Evolutionary conservation across 768 basidiomycete genomes (phyloP), one percentile per base, ranked within the genome.

Genomic region (Imleria badia): DNA sequence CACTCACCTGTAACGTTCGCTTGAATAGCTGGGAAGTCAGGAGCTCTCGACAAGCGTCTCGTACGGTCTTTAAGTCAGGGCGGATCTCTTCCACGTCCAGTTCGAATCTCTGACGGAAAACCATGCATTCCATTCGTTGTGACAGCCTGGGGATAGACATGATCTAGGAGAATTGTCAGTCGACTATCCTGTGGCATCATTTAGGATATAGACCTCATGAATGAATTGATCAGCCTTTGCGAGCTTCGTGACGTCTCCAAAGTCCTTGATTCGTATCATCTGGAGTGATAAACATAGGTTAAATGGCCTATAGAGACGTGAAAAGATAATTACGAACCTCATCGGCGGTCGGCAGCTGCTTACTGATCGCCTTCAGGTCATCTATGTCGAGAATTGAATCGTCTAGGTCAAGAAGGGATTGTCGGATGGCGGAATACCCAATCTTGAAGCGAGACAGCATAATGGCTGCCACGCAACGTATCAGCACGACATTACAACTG

Each of bases 181-280:
- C 3, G 30, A 17, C 31, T 22, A 20, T 36, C 6, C 12, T 5
- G 9, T 12, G 29, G 54, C 33, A 5, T 17, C 10, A n/a, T 15
- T 41, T 10, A 17, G 7, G n/a, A 13, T 10, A 63, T 74, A 48
- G 51, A 91, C 91, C 78, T 91, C 81, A 54, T 73, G 73, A 62
- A 94, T 88, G 70, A 89, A 95, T 63, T 86, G 87, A 64, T 98
- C 94, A 17, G 91, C 85, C 54, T 88, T 87, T 5, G 91, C 83
- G 10, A 96, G 78, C 63, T 86, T 89, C 39, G 77, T 75, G 13
- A 88, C 73, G 54, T 94, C 87, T 3, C 79, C 84, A 64, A 88
- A 91, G 26, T 81, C 81, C 54, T 79, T 83, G 39, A 96, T 78
- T 13, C 85, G 76, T 13, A 79, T 74, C 44, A 84, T 73, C 89